Evolutionary conservation across 2,329 filamentous ascomycete species (phyloP), one percentile per base, ranked within the genome.

Genomic region (Epichloe bromicola): DNA sequence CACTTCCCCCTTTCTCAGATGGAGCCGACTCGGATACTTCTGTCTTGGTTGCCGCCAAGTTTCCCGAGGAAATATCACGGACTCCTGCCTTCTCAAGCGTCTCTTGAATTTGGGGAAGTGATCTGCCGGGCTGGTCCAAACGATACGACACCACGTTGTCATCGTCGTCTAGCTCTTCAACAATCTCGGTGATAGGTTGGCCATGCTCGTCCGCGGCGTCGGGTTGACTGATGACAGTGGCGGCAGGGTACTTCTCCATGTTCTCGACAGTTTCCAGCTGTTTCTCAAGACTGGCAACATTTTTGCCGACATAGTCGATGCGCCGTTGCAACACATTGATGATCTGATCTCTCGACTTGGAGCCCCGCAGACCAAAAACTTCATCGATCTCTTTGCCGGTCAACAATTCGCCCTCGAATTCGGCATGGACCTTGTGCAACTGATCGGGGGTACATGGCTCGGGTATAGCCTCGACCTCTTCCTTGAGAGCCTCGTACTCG

Each of bases 141-240:
- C 72, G 78, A 58, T 77, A 81, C 0, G 80, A 86, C 47, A 95
- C 67, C 4, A 97, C 78, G 60, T 95, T 93, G 51, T 83, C 93
- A 11, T 95, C 80, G 8, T 96, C 90, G 61, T 97, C 93, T 23
- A 97, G 73, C 69, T 95, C 82, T 67, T 98, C 93, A 50, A 88
- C 74, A 57, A 98, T 97, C 60, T 97, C 93, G 34, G 86, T 90
- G 53, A 97, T 78, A 0, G 89, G 86, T 48, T 89, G 71, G 1
- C 82, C 83, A 12, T 82, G 81, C 54, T 86, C 84, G 54, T 85
- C 81, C 49, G 72, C 73, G 43, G 75, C 72, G 50, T 82, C 80
- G 1, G 82, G 77, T 23, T 82, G 75, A 51, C 75, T 77, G 42
- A 80, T 66, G 3, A 81, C 70, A 10, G 79, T 72, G 11, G 84